A percentile compares a stretch with the other conserved stretches of the same genome.
phyloP scores from a whole-genome alignment of 495 filamentous ascomycete species.

The Penicillium turbatum region DNA sequence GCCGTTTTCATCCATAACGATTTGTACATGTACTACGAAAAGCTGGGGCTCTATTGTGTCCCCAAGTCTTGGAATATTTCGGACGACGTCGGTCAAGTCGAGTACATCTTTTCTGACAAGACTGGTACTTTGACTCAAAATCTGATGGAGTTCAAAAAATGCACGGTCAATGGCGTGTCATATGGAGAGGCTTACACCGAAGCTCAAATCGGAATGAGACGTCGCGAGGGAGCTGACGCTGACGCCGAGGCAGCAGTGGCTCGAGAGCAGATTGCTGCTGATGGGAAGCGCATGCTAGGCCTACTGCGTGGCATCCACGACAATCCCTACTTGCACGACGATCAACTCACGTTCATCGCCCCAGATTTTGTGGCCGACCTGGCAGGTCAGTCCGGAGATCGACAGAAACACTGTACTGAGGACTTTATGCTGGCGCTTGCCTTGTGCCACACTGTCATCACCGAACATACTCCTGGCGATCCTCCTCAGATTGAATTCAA shows the following conservation, averaged over 20 bases:
- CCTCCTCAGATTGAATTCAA: constrained; percentile 91
- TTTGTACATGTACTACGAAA: constrained; percentile 91
- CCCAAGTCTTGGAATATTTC: constrained; percentile 99
- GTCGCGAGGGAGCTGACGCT: constrained; percentile 79
- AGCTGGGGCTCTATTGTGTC: constrained; percentile 87
- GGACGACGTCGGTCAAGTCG: constrained; percentile 96
- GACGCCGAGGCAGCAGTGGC: constrained; percentile 72
- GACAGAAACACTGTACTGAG: constrained; percentile 71
- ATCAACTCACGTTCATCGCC: constrained; percentile 87
- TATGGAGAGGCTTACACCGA: constrained; percentile 99
- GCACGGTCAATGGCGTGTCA: constrained; percentile 84
- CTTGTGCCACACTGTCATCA: constrained; percentile 93
- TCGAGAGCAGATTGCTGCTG: constrained; percentile 72
- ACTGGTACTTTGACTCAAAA: constrained; percentile 98
- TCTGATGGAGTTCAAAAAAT: constrained; percentile 99
- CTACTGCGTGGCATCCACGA: constrained; percentile 71
- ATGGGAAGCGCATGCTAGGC: constrained; percentile 65
- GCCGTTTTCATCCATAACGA: constrained; percentile 98
- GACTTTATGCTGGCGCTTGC: constrained; percentile 95
- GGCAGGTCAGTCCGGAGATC: constrained; percentile 65
- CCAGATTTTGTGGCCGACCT: constrained; percentile 84
- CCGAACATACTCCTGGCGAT: constrained; percentile 82
- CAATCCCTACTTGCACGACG: constrained; percentile 88
- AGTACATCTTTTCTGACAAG: constrained; percentile 99
- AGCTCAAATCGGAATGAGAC: constrained; percentile 91